Base-by-base conservation (phyloP, 441 rosid genomes). In the Flueggea neowawraea region DNA sequence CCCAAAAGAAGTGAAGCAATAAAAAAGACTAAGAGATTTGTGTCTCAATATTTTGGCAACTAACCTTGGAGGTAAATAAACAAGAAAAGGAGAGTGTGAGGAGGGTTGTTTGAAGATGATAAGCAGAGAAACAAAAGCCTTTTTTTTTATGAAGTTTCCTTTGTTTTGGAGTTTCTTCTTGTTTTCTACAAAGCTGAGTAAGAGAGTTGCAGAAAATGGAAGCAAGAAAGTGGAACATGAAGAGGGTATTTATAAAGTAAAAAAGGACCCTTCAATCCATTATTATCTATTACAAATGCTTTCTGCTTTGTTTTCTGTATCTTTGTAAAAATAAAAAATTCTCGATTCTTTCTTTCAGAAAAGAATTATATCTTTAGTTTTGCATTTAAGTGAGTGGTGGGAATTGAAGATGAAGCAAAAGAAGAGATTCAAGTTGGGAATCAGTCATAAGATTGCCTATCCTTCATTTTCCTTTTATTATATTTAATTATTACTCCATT, bases 191-290 rank as follows among this genome's bases (percentile, higher is more conserved):
- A 73, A 78, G 68, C 81, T 79, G 82, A 72, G 58, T 68, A 67
- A 75, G 69, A 74, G 81, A 83, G 79, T 68, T 82, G 88, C 84
- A 78, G 86, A 84, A 85, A 83, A 79, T 79, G 84, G 88, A 84
- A 87, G 86, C 70, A 69, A 74, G 69, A 31, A 11, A 11, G 58
- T 48, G 39, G 69, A 68, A 79, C 60, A 66, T 60, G 51, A 77
- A 80, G 78, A 63, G 78, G 72, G 71, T 84, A 67, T 79, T 80
- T 91, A 87, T 89, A 84, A 82, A 71, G 82, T 67, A 64, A 76
- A 73, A 58, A 60, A 67, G 11, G 31, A 77, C 68, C 66, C 67
- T 55, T 56, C 68, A 68, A 54, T 63, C 58, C 52, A 62, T 14
- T 58, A 50, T 58, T 57, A 44, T 15, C 39, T 12, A 50, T 48